These are phyloP conservation scores for Xylariaceae sp. DNA, from an alignment of 2,329 filamentous ascomycete genomes.

Conservation along the genomic window DNA sequence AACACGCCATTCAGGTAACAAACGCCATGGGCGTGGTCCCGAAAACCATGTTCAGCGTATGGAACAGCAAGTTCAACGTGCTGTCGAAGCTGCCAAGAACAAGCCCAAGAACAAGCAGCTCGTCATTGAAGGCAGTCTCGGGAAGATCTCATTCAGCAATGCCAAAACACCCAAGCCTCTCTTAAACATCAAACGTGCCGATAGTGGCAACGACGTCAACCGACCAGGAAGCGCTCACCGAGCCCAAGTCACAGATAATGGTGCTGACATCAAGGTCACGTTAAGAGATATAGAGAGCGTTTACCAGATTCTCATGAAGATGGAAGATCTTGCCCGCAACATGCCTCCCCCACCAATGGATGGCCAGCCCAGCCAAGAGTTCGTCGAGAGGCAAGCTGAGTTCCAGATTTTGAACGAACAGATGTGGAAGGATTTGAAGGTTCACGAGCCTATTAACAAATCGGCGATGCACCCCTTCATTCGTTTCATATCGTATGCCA, in stretches of 20 bases:
- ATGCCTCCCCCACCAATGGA: slow-evolving; percentile 63
- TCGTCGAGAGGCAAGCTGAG: slow-evolving; percentile 70
- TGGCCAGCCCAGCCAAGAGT: slow-evolving; percentile 61
- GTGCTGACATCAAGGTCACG: slow-evolving; percentile 73
- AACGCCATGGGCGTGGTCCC: slow-evolving; percentile 74
- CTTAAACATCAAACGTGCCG: slow-evolving; percentile 88
- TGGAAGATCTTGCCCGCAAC: slow-evolving; percentile 87
- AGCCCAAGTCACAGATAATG: slow-evolving; percentile 30
- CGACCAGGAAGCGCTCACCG: slow-evolving; percentile 46
- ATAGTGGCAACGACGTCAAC: slow-evolving; percentile 58
- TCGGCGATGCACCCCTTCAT: slow-evolving; percentile 89
- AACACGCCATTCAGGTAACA: slow-evolving; percentile 68
- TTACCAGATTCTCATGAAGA: slow-evolving; percentile 82
- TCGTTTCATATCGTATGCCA: slow-evolving; percentile 86
- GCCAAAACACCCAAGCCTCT: slow-evolving; percentile 94
- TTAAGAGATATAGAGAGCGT: slow-evolving; percentile 84
- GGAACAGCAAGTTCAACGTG: slow-evolving; percentile 97
- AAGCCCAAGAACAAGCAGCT: slow-evolving; percentile 97
- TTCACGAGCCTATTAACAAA: slow-evolving; percentile 82
- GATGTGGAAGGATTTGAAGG: slow-evolving; percentile 83
- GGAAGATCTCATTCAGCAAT: slow-evolving; percentile 98
- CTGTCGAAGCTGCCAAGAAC: slow-evolving; percentile 94
- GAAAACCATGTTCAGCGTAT: slow-evolving; percentile 98
- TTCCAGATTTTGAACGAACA: slow-evolving; percentile 80
- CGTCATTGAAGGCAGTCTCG: slow-evolving; percentile 91